These are phyloP conservation scores for Diplotaxis tenuifolia DNA, from an alignment of 345 rosid species.

Conservation along the genomic window DNA sequence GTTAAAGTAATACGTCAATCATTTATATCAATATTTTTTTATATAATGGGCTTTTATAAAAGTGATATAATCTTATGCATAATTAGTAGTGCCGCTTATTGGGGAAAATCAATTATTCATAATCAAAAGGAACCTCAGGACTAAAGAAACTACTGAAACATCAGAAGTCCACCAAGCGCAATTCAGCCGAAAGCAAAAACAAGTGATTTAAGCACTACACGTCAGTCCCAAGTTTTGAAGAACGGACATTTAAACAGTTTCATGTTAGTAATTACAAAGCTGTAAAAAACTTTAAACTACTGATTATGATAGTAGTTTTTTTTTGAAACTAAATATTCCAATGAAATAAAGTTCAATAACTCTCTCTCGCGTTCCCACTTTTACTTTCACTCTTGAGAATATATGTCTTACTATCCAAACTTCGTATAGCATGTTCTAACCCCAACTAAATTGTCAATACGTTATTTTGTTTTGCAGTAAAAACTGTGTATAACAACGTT, in stretches of 20 bases:
- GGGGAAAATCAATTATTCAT: neutral
- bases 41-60: neutral
- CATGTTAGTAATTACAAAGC: too few relatives aligned
- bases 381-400: too few relatives aligned
- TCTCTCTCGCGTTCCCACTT: too few relatives aligned
- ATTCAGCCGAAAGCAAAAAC: neutral
- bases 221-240: neutral
- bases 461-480: neutral
- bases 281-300: too few relatives aligned
- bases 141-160: too few relatives aligned
- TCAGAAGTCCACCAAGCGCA: neutral
- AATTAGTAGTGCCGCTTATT: neutral
- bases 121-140: neutral
- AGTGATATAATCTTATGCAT: neutral
- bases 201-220: neutral
- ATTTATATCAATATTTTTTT: neutral
- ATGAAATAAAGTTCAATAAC: too few relatives aligned
- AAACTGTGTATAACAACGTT: neutral
- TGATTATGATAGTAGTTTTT: too few relatives aligned
- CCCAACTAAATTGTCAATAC: too few relatives aligned
- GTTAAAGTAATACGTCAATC: neutral
- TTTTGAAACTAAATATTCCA: too few relatives aligned
- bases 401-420: too few relatives aligned
- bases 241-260: neutral
- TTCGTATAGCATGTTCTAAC: too few relatives aligned